Evolutionary conservation across 1,284 basidiomycete species (phyloP).

Genomic region (Ceratobasidium theobromae): DNA sequence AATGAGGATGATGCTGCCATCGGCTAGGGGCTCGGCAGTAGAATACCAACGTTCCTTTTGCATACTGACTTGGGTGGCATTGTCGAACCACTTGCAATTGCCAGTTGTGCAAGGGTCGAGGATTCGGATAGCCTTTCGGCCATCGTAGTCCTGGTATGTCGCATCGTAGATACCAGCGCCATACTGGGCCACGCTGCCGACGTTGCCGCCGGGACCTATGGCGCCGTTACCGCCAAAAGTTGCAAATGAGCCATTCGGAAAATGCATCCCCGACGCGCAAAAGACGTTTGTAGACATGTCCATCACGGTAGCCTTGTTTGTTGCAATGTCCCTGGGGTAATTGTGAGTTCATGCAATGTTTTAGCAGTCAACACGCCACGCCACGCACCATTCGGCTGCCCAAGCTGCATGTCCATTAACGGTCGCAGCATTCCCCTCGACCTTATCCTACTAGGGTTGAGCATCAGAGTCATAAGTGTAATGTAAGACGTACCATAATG

Average conservation of each 20-base stretch:
- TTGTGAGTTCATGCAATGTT: background rate
- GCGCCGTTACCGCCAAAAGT: constrained; percentile 37
- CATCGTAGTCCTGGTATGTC: constrained; percentile 31
- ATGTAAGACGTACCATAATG: constrained; percentile 13
- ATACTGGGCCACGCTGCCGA: constrained; percentile 26
- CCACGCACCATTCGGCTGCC: constrained; percentile 23
- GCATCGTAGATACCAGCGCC: constrained; percentile 26
- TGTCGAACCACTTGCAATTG: constrained; percentile 49
- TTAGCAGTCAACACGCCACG: background rate
- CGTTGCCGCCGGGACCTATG: constrained; percentile 33
- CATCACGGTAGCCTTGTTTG: constrained; percentile 47
- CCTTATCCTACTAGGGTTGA: constrained; percentile 27
- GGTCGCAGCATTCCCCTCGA: constrained; percentile 8
- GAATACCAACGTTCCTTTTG: constrained; percentile 52
- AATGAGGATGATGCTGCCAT: constrained; percentile 54
- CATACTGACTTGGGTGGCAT: constrained; percentile 43
- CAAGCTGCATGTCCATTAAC: constrained; percentile 16
- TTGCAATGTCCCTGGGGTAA: constrained; percentile 28
- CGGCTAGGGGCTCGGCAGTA: constrained; percentile 52
- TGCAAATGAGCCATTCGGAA: constrained; percentile 36
- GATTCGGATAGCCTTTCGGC: constrained; percentile 32
- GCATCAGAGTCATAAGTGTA: background rate
- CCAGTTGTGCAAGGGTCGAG: constrained; percentile 28
- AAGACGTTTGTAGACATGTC: constrained; percentile 46
- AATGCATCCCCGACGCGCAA: constrained; percentile 34